These are phyloP conservation scores for Epichloe sp. DNA, from an alignment of 2,329 filamentous ascomycete species.

Conservation along the genomic window DNA sequence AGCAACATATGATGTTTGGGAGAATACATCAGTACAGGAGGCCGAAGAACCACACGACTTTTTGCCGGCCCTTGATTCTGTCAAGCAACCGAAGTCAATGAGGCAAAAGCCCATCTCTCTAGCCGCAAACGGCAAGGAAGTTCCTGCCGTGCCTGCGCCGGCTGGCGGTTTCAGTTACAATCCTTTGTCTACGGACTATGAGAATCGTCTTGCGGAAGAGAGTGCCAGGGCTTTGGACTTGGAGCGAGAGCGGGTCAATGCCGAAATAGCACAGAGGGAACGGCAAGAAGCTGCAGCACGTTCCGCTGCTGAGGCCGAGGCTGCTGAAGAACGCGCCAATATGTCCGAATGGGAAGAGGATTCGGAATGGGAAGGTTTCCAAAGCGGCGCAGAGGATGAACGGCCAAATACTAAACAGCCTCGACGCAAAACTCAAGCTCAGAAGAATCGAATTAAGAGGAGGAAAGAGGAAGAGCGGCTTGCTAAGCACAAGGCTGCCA, in stretches of 20 bases:
- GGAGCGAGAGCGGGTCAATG: constrained; percentile 60
- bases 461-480: constrained; percentile 76
- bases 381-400: constrained; percentile 64
- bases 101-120: constrained; percentile 69
- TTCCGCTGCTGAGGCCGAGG: constrained; percentile 63
- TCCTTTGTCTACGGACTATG: constrained; percentile 76
- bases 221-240: constrained; percentile 66
- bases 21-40: constrained; percentile 24
- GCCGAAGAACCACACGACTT: constrained; percentile 38
- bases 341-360: constrained; percentile 70
- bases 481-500: constrained; percentile 60
- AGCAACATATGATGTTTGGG: constrained; percentile 72
- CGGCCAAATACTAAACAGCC: constrained; percentile 54
- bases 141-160: constrained; percentile 69
- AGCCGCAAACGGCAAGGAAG: constrained; percentile 63
- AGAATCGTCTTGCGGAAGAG: constrained; percentile 59
- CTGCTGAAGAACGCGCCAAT: constrained; percentile 52
- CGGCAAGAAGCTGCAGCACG: constrained; percentile 53
- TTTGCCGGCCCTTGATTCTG: constrained; percentile 53
- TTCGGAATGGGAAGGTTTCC: constrained; percentile 79
- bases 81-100: constrained; percentile 62
- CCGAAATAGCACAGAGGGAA: constrained; percentile 52
- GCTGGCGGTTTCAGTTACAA: constrained; percentile 85
- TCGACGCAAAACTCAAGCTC: constrained; percentile 70
- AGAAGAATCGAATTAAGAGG: constrained; percentile 78